A percentile compares a stretch with the other conserved stretches of the same genome.
phyloP scores from a whole-genome alignment of 2,329 filamentous ascomycete genomes.

The Tolypocladium pustulatum region DNA sequence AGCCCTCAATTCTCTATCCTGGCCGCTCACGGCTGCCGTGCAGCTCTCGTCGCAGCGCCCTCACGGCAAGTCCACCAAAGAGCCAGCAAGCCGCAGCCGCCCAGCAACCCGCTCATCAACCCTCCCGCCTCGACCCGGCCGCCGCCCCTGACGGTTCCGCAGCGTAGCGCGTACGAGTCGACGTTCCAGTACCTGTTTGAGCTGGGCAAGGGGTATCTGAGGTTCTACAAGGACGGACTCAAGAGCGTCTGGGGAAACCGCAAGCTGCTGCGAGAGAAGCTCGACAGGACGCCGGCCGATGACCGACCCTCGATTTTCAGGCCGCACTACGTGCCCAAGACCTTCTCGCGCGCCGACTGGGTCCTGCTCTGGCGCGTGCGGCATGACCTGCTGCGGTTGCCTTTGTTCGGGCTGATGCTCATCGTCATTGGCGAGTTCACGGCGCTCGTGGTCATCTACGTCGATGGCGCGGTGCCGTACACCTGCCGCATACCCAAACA shows the following conservation, averaged over 20 bases:
- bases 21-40: slow-evolving; percentile 3
- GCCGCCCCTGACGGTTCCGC: slow-evolving; percentile 54
- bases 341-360: slow-evolving; percentile 53
- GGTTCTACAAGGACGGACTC: slow-evolving; percentile 82
- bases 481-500: slow-evolving; percentile 78
- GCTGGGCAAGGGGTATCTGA: slow-evolving; percentile 64
- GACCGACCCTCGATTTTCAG: slow-evolving; percentile 35
- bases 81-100: slow-evolving; percentile 6
- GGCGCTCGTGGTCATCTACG: slow-evolving; percentile 62
- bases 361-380: slow-evolving; percentile 58
- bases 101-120: slow-evolving; percentile 44
- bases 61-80: slow-evolving; percentile 13
- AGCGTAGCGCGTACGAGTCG: slow-evolving; percentile 27
- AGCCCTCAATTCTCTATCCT: neutral
- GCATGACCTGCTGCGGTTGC: slow-evolving; percentile 67
- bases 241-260: slow-evolving; percentile 64
- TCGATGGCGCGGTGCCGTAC: slow-evolving; percentile 63
- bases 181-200: slow-evolving; percentile 38
- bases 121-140: slow-evolving; percentile 65
- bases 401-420: slow-evolving; percentile 66
- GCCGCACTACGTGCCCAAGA: slow-evolving; percentile 20
- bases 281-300: slow-evolving; percentile 35
- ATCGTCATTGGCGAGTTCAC: slow-evolving; percentile 79
- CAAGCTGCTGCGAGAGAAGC: slow-evolving; percentile 34
- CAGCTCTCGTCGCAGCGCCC: slow-evolving; percentile 6